phyloP scores from a whole-genome alignment of 345 rosid genomes.

The Populus simonii region DNA sequence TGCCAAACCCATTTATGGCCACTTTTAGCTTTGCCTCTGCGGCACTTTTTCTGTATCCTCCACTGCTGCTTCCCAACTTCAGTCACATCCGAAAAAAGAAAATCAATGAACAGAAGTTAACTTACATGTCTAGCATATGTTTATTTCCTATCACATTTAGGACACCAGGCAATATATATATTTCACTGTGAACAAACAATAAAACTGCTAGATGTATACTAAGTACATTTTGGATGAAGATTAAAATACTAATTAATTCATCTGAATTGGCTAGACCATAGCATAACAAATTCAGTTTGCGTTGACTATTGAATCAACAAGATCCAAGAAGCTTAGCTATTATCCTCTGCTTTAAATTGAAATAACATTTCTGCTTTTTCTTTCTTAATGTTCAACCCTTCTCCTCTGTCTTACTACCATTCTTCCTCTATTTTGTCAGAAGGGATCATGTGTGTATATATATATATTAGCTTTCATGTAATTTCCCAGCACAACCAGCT shows the following conservation, averaged over 20 bases:
- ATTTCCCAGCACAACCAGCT: background rate
- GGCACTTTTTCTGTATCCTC: conserved; percentile 68
- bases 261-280: background rate
- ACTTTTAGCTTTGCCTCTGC: conserved; percentile 83
- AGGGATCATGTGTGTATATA: background rate
- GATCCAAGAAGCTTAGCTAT: background rate
- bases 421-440: background rate
- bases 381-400: background rate
- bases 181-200: background rate
- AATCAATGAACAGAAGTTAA: background rate
- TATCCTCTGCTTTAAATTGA: background rate
- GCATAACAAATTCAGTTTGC: background rate
- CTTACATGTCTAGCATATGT: background rate
- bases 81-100: no score
- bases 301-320: background rate
- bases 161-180: background rate
- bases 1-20: conserved; percentile 88
- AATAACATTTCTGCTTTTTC: no score
- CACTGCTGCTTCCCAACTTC: conserved; percentile 54
- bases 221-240: background rate
- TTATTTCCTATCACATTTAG: background rate
- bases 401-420: background rate
- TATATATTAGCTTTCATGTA: no score
- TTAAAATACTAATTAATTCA: background rate
- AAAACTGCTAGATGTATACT: background rate